Evolutionary conservation across 225 moss, liverwort and hornwort species (phyloP).

Genomic region (Thuidium tamariscinum): DNA sequence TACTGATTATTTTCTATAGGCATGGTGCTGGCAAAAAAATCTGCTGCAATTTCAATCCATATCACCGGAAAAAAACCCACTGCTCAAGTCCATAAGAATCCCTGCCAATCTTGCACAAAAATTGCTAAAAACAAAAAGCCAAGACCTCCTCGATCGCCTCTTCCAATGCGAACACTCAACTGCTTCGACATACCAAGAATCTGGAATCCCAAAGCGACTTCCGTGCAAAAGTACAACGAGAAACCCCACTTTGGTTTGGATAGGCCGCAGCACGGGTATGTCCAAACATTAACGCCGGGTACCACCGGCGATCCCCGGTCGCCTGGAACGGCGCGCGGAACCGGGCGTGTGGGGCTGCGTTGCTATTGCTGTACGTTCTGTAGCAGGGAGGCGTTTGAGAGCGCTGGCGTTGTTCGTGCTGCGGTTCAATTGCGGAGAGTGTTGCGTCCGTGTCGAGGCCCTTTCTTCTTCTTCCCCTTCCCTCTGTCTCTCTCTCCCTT

Average conservation of each 20-base stretch:
- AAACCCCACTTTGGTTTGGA: neutral
- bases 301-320: neutral
- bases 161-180: neutral
- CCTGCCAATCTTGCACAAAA: rapidly evolving
- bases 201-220: neutral
- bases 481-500: neutral
- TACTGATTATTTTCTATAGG: too few relatives aligned
- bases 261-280: neutral
- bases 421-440: neutral
- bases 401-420: neutral
- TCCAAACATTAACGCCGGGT: neutral
- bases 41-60: too few relatives aligned
- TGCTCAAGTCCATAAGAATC: neutral
- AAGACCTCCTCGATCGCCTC: neutral
- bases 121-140: neutral
- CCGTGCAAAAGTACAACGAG: neutral
- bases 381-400: neutral
- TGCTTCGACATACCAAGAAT: neutral
- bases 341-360: neutral
- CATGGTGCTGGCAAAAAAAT: too few relatives aligned
- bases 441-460: neutral
- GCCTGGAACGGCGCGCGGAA: neutral
- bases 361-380: neutral
- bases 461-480: neutral
- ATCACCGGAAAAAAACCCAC: too few relatives aligned